Conservation (phyloP, 2,329 filamentous ascomycete genomes). For the Blastomyces parvus region DNA sequence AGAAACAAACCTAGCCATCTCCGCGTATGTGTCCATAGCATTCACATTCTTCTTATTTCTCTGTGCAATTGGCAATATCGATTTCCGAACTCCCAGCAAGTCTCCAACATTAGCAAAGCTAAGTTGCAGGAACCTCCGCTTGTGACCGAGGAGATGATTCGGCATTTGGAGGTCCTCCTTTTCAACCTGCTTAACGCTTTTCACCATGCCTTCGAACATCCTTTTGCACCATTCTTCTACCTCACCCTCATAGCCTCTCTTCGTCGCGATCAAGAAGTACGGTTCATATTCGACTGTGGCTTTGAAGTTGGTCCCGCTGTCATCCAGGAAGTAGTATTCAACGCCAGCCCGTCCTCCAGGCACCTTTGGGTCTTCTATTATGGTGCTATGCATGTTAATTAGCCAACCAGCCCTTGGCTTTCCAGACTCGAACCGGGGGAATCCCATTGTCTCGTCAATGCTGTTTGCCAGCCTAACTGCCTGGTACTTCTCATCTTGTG, state of each 20-base stretch:
- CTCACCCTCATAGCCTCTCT: conserved; percentile 77
- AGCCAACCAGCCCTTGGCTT: conserved; percentile 84
- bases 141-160: conserved; percentile 88
- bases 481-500: conserved; percentile 87
- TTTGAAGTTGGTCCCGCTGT: conserved; percentile 84
- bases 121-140: conserved; percentile 77
- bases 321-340: conserved; percentile 94
- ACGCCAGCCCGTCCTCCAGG: conserved; percentile 79
- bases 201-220: conserved; percentile 72
- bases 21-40: conserved; percentile 96
- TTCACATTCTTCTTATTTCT: conserved; percentile 95
- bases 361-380: conserved; percentile 71
- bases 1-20: conserved; percentile 64
- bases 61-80: conserved; percentile 82
- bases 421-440: conserved; percentile 80
- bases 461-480: conserved; percentile 69
- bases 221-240: conserved; percentile 89
- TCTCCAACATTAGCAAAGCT: conserved; percentile 81
- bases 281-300: conserved; percentile 93
- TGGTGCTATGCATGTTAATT: conserved; percentile 86
- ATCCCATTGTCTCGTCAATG: conserved; percentile 94
- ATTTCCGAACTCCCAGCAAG: conserved; percentile 71
- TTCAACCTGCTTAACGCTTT: conserved; percentile 64
- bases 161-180: conserved; percentile 94
- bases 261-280: conserved; percentile 87